phyloP scores from a whole-genome alignment of 2,329 filamentous ascomycete genomes.

The Pseudogymnoascus sp. region DNA sequence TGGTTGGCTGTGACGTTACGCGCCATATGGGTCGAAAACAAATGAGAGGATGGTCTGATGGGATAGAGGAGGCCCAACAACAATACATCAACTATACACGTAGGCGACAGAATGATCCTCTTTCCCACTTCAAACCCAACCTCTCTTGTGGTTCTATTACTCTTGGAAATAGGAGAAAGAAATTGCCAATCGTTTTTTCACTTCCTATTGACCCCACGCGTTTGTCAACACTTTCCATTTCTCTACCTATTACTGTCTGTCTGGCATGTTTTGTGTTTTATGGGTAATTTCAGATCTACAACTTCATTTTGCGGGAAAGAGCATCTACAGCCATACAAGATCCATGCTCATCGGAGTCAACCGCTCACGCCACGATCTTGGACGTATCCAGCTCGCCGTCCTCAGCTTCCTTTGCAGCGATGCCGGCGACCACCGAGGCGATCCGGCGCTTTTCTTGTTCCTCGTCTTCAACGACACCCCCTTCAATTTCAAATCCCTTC shows the following conservation, averaged over 20 bases:
- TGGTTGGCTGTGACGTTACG: conserved; percentile 8
- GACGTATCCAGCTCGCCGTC: not conserved
- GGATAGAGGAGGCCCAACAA: not conserved
- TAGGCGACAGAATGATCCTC: not conserved
- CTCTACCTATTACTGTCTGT: not conserved
- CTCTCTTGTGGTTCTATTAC: not conserved
- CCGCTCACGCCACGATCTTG: not conserved
- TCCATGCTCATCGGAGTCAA: not conserved
- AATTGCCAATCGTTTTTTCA: conserved; percentile 1
- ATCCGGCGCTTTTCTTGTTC: not conserved
- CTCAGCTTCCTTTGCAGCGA: conserved; percentile 9
- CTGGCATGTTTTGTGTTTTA: not conserved
- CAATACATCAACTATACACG: not conserved
- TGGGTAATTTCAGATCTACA: conserved; percentile 7
- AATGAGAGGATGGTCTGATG: conserved; percentile 4
- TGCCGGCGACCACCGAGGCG: conserved; percentile 2
- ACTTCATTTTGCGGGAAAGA: not conserved
- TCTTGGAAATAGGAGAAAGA: not conserved
- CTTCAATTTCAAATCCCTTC: not conserved
- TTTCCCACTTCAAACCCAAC: not conserved
- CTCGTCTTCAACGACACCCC: not conserved
- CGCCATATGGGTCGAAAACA: conserved; percentile 4
- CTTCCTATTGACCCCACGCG: not conserved
- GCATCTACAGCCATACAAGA: not conserved
- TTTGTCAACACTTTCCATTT: not conserved